Evolutionary conservation across 2,329 filamentous ascomycete genomes (phyloP).

Genomic region (Sclerotiophoma versabilis): DNA sequence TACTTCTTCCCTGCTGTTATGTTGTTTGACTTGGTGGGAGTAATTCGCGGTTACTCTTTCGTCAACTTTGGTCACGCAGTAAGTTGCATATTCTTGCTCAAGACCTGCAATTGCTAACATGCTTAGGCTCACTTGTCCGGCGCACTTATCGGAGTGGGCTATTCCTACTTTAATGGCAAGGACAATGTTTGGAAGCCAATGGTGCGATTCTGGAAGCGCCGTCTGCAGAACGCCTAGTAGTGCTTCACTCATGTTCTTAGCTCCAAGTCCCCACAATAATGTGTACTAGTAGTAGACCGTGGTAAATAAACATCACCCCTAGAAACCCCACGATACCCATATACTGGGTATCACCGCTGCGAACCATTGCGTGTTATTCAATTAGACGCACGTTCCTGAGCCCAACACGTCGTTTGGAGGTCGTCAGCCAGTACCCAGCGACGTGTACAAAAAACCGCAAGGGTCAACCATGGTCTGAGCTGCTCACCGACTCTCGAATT

Average conservation of each 20-base stretch:
- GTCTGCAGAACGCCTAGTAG: conserved; percentile 23
- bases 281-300: conserved; percentile 2
- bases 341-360: background rate
- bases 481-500: conserved; percentile 12
- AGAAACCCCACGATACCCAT: background rate
- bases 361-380: background rate
- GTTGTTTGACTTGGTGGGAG: conserved; percentile 43
- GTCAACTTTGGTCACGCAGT: conserved; percentile 46
- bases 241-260: background rate
- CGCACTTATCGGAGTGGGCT: conserved; percentile 38
- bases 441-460: conserved; percentile 17
- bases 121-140: conserved; percentile 45
- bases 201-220: conserved; percentile 38
- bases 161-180: conserved; percentile 45
- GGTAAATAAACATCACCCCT: conserved; percentile 1
- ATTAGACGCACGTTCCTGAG: conserved; percentile 3
- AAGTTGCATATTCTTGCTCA: conserved; percentile 19
- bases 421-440: conserved; percentile 3
- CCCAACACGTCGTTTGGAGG: background rate
- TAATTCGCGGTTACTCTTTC: conserved; percentile 37
- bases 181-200: conserved; percentile 45
- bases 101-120: conserved; percentile 17
- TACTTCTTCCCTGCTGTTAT: conserved; percentile 42
- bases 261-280: background rate
- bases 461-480: conserved; percentile 16